phyloP scores from a whole-genome alignment of 495 filamentous ascomycete species.

The Neurospora sp. region DNA sequence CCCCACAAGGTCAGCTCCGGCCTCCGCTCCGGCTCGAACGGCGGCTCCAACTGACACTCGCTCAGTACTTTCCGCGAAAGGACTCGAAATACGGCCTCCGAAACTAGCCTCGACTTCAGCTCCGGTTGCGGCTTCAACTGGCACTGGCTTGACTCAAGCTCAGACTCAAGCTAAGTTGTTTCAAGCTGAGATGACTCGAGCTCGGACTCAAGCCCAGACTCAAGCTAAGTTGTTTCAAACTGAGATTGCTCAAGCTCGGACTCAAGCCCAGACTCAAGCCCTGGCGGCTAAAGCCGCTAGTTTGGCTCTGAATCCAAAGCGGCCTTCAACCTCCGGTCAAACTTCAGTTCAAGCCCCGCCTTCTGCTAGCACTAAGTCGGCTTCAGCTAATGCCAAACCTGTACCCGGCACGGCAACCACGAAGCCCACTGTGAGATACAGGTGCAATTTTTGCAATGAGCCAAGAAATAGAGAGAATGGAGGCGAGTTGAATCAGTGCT shows the following conservation, averaged over 20 bases:
- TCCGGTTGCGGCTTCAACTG: background rate
- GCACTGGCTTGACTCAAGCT: background rate
- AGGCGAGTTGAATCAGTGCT: constrained; percentile 7
- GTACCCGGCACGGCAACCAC: background rate
- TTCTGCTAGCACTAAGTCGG: background rate
- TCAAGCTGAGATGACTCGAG: background rate
- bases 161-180: background rate
- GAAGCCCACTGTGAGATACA: background rate
- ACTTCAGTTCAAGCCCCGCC: background rate
- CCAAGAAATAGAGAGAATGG: constrained; percentile 1
- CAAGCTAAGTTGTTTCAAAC: background rate
- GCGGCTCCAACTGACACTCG: background rate
- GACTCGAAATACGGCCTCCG: background rate
- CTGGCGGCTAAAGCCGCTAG: background rate
- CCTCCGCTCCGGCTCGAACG: background rate
- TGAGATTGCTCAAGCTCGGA: background rate
- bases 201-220: background rate
- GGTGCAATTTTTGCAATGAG: background rate
- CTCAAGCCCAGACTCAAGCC: background rate
- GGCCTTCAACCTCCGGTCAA: background rate
- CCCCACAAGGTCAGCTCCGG: background rate
- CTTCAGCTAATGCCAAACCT: background rate
- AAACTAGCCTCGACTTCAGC: background rate
- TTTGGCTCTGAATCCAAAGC: background rate
- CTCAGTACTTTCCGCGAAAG: background rate